Percentiles rank a stretch among this genome's conserved stretches.
Evolutionary conservation across 306 rosid genomes (phyloP).

Genomic region (Fagus crenata): DNA sequence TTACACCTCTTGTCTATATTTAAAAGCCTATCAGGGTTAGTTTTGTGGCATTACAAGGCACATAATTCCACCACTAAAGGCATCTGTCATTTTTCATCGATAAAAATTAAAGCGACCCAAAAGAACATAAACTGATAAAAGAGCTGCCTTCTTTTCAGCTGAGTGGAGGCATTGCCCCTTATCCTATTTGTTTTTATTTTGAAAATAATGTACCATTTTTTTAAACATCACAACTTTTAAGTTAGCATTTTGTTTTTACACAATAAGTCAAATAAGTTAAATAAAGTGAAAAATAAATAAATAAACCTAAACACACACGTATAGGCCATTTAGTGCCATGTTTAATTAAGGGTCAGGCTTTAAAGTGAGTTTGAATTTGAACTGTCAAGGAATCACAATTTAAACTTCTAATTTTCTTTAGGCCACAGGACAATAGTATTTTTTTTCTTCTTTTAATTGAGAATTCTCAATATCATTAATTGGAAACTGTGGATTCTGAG

Average conservation of each 20-base stretch:
- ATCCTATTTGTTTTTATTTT: no score
- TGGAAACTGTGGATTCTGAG: no score
- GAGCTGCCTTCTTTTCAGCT: slow-evolving; percentile 32
- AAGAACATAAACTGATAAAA: slow-evolving; percentile 15
- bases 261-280: no score
- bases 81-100: slow-evolving; percentile 36
- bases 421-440: neutral
- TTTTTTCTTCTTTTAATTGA: no score
- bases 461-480: no score
- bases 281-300: no score
- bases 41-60: slow-evolving; percentile 25
- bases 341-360: neutral
- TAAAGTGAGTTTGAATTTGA: slow-evolving; percentile 8
- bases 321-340: no score
- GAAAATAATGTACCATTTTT: no score
- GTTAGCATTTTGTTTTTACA: no score
- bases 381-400: neutral
- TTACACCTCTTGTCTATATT: slow-evolving; percentile 17
- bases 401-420: neutral
- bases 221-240: neutral
- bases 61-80: slow-evolving; percentile 20
- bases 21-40: slow-evolving; percentile 4
- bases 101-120: slow-evolving; percentile 15
- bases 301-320: no score
- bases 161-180: slow-evolving; percentile 26